phyloP scores from a whole-genome alignment of 139 green algal species.

The Closterium sp. region DNA sequence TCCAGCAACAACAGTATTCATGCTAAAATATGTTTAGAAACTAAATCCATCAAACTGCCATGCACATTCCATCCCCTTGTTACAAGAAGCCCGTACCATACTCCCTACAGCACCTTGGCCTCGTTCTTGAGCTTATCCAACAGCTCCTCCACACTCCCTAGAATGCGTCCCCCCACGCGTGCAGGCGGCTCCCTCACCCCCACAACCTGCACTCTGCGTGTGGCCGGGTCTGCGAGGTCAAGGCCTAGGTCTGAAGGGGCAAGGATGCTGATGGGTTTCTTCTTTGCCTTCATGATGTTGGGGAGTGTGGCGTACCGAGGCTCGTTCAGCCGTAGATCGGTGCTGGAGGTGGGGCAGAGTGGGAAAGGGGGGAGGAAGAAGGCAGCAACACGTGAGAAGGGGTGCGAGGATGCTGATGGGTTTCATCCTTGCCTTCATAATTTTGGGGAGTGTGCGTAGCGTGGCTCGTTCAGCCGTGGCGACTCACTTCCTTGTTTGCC shows the following conservation, averaged over 20 bases:
- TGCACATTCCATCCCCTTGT: too few relatives aligned
- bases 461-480: conserved; percentile 87
- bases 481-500: conserved; percentile 84
- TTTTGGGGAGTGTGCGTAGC: conserved; percentile 89
- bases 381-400: neutral
- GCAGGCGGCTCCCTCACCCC: conserved; percentile 67
- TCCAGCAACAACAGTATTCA: too few relatives aligned
- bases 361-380: neutral
- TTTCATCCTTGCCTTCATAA: conserved; percentile 94
- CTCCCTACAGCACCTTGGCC: neutral
- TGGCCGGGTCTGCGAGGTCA: conserved; percentile 18
- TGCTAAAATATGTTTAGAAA: too few relatives aligned
- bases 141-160: conserved; percentile 30
- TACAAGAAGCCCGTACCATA: too few relatives aligned
- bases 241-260: conserved; percentile 62
- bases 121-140: neutral
- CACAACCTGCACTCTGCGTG: conserved; percentile 54
- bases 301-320: neutral
- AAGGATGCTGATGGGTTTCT: conserved; percentile 41
- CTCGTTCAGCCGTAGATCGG: neutral
- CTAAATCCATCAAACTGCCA: too few relatives aligned
- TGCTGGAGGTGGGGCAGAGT: neutral
- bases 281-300: neutral
- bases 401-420: conserved; percentile 49
- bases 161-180: conserved; percentile 63